phyloP scores from a whole-genome alignment of 2,329 filamentous ascomycete genomes.

The Whalleya microplaca region DNA sequence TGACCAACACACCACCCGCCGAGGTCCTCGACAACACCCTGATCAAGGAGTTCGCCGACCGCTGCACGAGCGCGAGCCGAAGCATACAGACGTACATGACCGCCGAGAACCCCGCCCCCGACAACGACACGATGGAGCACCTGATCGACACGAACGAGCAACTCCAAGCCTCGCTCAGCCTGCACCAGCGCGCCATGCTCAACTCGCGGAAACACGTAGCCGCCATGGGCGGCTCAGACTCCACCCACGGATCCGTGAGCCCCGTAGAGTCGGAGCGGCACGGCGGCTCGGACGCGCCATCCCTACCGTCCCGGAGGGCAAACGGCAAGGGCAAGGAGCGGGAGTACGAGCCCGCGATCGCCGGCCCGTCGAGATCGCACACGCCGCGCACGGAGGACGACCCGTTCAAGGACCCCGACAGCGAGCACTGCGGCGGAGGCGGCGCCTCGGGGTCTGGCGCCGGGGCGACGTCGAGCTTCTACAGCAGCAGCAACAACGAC shows the following conservation, averaged over 20 bases:
- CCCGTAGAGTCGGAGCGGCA: constrained; percentile 25
- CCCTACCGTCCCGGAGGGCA: constrained; percentile 24
- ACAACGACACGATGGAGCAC: constrained; percentile 91
- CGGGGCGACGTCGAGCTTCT: constrained; percentile 25
- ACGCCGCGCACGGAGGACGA: constrained; percentile 36
- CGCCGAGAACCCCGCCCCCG: constrained; percentile 75
- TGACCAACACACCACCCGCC: constrained; percentile 78
- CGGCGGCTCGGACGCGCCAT: constrained; percentile 11
- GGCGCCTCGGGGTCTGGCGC: constrained; percentile 18
- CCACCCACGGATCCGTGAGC: constrained; percentile 33
- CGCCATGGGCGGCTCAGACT: constrained; percentile 42
- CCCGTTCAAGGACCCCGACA: constrained; percentile 42
- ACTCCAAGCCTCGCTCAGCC: constrained; percentile 77
- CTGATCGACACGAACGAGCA: constrained; percentile 95
- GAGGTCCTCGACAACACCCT: constrained; percentile 85
- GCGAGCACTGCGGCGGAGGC: constrained; percentile 22
- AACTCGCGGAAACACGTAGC: constrained; percentile 59
- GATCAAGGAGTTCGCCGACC: constrained; percentile 86
- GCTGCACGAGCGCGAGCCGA: constrained; percentile 78
- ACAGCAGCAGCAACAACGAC: constrained; percentile 26
- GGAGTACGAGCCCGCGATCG: constrained; percentile 27
- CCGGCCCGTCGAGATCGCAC: constrained; percentile 36
- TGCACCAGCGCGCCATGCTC: constrained; percentile 82
- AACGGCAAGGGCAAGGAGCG: constrained; percentile 39
- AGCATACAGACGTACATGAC: constrained; percentile 87